Evolutionary conservation across 257 asterid genomes (phyloP).

Genomic region (Penstemon davidsonii): DNA sequence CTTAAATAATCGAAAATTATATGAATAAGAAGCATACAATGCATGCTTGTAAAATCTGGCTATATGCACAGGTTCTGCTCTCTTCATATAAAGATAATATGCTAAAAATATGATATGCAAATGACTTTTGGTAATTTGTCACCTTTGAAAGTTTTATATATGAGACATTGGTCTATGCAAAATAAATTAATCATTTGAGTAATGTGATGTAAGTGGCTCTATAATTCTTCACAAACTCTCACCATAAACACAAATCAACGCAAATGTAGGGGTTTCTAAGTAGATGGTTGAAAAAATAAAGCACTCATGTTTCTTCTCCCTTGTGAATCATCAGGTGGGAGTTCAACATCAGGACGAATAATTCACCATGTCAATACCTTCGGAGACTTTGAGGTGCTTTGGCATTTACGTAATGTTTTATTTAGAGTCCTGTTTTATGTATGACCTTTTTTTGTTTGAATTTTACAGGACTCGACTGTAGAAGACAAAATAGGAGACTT

Average conservation of each 20-base stretch:
- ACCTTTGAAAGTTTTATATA: not conserved
- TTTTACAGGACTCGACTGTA: constrained; percentile 44
- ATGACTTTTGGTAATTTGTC: not conserved
- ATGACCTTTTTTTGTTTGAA: constrained; percentile 18
- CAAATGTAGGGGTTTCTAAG: not conserved
- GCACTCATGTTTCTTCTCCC: not conserved
- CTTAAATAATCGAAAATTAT: not conserved
- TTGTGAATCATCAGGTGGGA: constrained; percentile 54
- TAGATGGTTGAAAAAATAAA: not conserved
- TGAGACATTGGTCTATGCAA: not conserved
- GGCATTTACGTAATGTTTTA: constrained; percentile 2
- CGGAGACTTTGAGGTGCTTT: constrained; percentile 66
- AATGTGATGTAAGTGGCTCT: not conserved
- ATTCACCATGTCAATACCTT: constrained; percentile 80
- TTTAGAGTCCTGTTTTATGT: constrained; percentile 16
- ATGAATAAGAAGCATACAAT: not conserved
- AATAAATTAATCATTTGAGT: not conserved
- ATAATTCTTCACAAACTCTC: not conserved
- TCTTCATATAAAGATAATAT: constrained; percentile 4
- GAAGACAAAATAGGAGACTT: constrained; percentile 34
- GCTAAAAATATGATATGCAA: not conserved
- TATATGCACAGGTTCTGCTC: not conserved
- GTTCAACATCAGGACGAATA: constrained; percentile 69
- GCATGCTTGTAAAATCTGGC: not conserved
- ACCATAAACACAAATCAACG: not conserved